Evolutionary conservation across 2,329 filamentous ascomycete genomes (phyloP), one percentile per base, ranked within the genome.

Genomic region (Pseudopithomyces maydicus): DNA sequence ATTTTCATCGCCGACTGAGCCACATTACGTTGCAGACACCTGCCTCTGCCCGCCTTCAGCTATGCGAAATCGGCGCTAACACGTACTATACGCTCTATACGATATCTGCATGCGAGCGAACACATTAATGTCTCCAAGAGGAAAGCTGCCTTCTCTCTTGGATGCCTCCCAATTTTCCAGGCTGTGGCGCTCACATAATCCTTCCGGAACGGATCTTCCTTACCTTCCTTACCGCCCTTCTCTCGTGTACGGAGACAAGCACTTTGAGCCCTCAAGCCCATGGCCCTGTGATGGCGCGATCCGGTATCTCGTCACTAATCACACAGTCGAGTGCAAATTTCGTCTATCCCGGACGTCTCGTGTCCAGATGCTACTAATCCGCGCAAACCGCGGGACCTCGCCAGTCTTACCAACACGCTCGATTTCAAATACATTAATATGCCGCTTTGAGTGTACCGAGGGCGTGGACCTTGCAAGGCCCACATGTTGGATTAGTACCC

Each of bases 341-440:
- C 44, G 8, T 20, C 14, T 20, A 35, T 1, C 33, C 38, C 36
- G 23, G 23, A 50, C 15, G 3, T 32, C 22, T 5, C 14, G n/a
- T 22, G 17, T 7, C 12, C 6, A 19, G 17, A 26, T 12, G 19
- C 19, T 48, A 48, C 33, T 38, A 49, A 49, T 49, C 38, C 32
- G 36, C 48, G 48, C 48, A 41, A n/a, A 32, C 6, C 22, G 36
- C 48, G 38, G 48, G 42, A 33, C 19, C 10, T 22, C 4, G 12
- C 12, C 38, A 26, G 38, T 29, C 22, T 42, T 42, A 35, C 48
- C 22, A 42, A 50, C 47, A 39, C 36, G 15, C 8, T 35, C 38
- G 48, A 51, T 50, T 42, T 41, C 36, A 42, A 50, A 50, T 38
- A 29, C 15, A 42, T 22, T 29, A 26, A 49, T 48, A 19, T 38